Percentiles rank a stretch among this genome's conserved stretches.
Evolutionary conservation across 352 stramenopile genomes (phyloP).

Genomic region (Phytophthora kernoviae): DNA sequence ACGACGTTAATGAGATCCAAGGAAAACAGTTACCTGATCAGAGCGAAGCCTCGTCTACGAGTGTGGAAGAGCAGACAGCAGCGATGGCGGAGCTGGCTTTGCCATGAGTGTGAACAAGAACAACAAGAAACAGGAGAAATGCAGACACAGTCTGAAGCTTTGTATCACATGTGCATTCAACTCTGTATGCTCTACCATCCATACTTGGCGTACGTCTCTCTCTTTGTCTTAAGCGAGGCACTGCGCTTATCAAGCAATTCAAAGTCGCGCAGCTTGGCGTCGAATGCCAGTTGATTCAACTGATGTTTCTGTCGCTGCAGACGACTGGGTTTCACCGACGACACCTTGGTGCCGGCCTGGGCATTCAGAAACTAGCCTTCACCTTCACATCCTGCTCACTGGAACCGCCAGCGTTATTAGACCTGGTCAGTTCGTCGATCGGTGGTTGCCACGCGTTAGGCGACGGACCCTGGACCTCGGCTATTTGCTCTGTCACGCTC

Average conservation of each 20-base stretch:
- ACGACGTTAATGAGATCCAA: slow-evolving; percentile 20
- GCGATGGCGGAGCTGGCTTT: slow-evolving; percentile 32
- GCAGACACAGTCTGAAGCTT: slow-evolving; percentile 13
- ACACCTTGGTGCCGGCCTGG: slow-evolving; percentile 49
- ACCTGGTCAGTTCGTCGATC: slow-evolving; percentile 23
- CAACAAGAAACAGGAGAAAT: not conserved
- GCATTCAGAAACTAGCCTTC: slow-evolving; percentile 77
- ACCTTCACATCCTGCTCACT: slow-evolving; percentile 55
- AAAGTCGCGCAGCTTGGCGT: slow-evolving; percentile 74
- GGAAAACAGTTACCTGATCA: slow-evolving; percentile 15
- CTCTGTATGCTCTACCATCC: slow-evolving; percentile 49
- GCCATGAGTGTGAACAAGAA: slow-evolving; percentile 17
- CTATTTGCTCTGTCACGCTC: slow-evolving; percentile 61
- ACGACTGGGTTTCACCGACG: slow-evolving; percentile 67
- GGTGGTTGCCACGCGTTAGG: slow-evolving; percentile 63
- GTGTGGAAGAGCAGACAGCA: slow-evolving; percentile 33
- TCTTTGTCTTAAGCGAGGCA: slow-evolving; percentile 72
- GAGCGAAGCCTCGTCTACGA: slow-evolving; percentile 9
- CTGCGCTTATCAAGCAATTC: slow-evolving; percentile 72
- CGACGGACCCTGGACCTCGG: slow-evolving; percentile 59
- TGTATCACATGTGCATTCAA: slow-evolving; percentile 14
- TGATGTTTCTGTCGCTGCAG: slow-evolving; percentile 83
- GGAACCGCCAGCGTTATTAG: slow-evolving; percentile 5
- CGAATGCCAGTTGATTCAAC: slow-evolving; percentile 83
- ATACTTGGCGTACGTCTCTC: slow-evolving; percentile 83